phyloP scores from a whole-genome alignment of 1,284 basidiomycete species.

The Ustilago tritici region DNA sequence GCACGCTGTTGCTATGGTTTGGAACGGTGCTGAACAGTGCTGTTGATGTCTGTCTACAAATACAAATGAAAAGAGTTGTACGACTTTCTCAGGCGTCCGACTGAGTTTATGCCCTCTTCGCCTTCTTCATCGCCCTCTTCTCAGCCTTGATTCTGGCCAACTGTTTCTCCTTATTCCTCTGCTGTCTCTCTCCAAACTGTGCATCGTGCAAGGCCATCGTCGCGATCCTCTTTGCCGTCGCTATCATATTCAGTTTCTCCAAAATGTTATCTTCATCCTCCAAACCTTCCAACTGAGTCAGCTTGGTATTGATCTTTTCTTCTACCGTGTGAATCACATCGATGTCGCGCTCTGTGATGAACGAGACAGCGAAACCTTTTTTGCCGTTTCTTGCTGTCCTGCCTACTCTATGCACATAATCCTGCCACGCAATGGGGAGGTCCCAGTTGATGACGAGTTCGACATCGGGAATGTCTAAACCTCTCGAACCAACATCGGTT shows the following conservation, averaged over 20 bases:
- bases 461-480: constrained; percentile 75
- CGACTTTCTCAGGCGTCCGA: not conserved
- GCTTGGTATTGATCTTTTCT: constrained; percentile 78
- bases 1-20: not conserved
- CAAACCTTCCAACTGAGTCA: constrained; percentile 57
- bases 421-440: constrained; percentile 77
- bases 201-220: constrained; percentile 89
- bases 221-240: constrained; percentile 90
- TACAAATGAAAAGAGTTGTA: constrained; percentile 8
- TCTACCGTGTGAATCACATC: constrained; percentile 86
- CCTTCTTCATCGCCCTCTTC: constrained; percentile 30
- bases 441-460: constrained; percentile 98
- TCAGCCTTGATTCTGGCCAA: constrained; percentile 37
- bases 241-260: constrained; percentile 86
- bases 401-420: constrained; percentile 76
- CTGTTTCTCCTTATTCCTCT: constrained; percentile 79
- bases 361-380: constrained; percentile 88
- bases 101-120: constrained; percentile 10
- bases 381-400: constrained; percentile 93
- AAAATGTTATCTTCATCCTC: constrained; percentile 83
- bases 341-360: constrained; percentile 94
- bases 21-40: not conserved
- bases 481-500: constrained; percentile 69
- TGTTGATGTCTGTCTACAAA: constrained; percentile 11
- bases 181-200: constrained; percentile 88